Base-by-base conservation (phyloP, 2,329 filamentous ascomycete species). In the Colletotrichum navitas region DNA sequence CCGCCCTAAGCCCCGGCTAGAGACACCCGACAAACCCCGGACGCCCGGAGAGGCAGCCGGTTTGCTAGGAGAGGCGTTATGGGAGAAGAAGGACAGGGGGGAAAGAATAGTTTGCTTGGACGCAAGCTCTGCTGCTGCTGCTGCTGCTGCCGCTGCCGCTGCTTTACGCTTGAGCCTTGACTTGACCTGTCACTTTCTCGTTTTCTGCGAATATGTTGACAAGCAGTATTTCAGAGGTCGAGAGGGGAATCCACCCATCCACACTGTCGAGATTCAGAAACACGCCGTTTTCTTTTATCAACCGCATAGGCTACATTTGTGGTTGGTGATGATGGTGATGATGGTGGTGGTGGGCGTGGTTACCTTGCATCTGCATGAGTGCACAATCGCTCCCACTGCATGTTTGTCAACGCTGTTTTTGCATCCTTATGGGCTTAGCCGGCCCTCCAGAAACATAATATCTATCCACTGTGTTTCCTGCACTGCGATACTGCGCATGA, bases 21-120 rank as follows among this genome's bases (percentile, higher is more conserved):
- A 41, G 54, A 60, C 45, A 49, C 45, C 45, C 54, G 66, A 63
- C 55, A 60, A 60, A 47, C 59, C 63, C 69, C 69, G 66, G 69
- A 41, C 49, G 52, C 65, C 45, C 69, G 69, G 69, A 72, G 69
- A 69, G 45, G 45, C 65, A 72, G 69, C 69, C 69, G 69, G 69
- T 69, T 72, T 69, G 66, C 69, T 56, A 41, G 34, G 43, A 29
- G 60, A 41, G 34, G 45, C 45, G 45, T n/a, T 11, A 5, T 47
- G 10, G 45, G 45, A 47, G 45, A 24, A n/a, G 21, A 24, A n/a
- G 7, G 45, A 47, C 45, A 14, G 1, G 45, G 45, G 21, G 10
- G 18, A 41, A 12, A 52, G 18, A 52, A 52, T 16, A 21, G n/a
- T 43, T 49, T 66, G 51, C 60, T 39, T 51, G n/a, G 45, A 24